These are phyloP conservation scores for Claviceps quebecensis DNA, from an alignment of 2,329 filamentous ascomycete species.

Conservation along the genomic window DNA sequence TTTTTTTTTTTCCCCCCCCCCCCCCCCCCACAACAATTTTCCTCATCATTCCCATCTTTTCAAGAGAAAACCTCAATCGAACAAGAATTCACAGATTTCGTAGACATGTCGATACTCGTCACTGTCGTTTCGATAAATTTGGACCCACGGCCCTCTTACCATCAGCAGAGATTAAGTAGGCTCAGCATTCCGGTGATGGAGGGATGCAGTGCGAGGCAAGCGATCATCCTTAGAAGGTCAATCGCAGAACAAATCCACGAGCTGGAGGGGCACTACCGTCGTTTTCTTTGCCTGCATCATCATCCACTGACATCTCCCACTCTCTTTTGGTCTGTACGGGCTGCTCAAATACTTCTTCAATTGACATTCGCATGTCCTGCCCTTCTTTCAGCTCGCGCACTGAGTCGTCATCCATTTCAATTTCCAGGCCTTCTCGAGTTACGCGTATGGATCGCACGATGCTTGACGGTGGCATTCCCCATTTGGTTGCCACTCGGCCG, in stretches of 20 bases:
- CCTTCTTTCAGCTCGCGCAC: slow-evolving; percentile 74
- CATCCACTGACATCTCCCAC: slow-evolving; percentile 49
- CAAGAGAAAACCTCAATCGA: background rate
- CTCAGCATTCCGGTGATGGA: background rate
- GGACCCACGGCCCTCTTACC: background rate
- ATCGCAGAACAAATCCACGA: slow-evolving; percentile 9
- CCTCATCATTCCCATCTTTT: too few species aligned
- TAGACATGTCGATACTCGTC: background rate
- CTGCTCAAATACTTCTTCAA: slow-evolving; percentile 31
- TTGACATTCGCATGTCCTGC: slow-evolving; percentile 75
- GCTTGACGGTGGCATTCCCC: slow-evolving; percentile 58
- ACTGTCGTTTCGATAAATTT: background rate
- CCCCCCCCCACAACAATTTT: background rate
- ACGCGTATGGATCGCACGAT: slow-evolving; percentile 60
- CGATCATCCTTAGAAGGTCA: slow-evolving; percentile 6
- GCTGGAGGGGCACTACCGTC: slow-evolving; percentile 9
- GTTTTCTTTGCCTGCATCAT: slow-evolving; percentile 16
- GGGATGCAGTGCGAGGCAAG: background rate
- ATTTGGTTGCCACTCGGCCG: slow-evolving; percentile 61
- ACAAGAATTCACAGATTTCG: background rate
- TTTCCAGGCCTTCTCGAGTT: slow-evolving; percentile 60
- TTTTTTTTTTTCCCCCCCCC: background rate
- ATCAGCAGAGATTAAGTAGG: background rate
- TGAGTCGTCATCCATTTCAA: slow-evolving; percentile 84
- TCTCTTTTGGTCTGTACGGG: slow-evolving; percentile 31